Conservation (phyloP, 1,139 yeast genomes). For the Chernovozyma aurita region DNA sequence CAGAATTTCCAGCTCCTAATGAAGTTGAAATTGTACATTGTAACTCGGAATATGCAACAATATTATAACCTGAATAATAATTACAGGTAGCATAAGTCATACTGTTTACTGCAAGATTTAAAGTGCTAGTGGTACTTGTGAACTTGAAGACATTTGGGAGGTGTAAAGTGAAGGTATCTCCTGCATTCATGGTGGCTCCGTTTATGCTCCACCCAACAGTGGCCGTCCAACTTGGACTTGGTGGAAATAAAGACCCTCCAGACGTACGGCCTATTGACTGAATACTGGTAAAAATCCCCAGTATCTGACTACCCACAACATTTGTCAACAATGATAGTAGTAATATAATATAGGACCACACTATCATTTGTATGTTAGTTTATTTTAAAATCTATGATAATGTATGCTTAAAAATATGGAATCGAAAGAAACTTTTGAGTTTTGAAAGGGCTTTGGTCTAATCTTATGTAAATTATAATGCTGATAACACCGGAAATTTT, state of each 20-base stretch:
- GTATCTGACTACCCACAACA: constrained; percentile 1
- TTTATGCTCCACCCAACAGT: constrained; percentile 21
- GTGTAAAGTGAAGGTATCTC: constrained; percentile 28
- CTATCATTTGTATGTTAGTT: too few species aligned
- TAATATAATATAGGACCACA: too few species aligned
- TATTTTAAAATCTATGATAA: too few species aligned
- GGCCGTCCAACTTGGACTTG: constrained; percentile 22
- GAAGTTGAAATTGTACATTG: constrained; percentile 19
- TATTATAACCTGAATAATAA: constrained; percentile 18
- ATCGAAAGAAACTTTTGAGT: too few species aligned
- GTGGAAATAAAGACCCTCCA: constrained; percentile 11
- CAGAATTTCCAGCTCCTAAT: constrained; percentile 12
- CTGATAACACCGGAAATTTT: too few species aligned
- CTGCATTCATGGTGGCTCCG: constrained; percentile 17
- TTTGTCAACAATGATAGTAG: background rate
- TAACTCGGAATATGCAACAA: constrained; percentile 20
- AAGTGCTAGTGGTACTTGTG: constrained; percentile 14
- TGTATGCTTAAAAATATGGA: too few species aligned
- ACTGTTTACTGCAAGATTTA: constrained; percentile 16
- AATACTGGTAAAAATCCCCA: constrained; percentile 17
- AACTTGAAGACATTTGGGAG: constrained; percentile 31
- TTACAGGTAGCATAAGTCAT: constrained; percentile 24
- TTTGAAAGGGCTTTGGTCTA: too few species aligned
- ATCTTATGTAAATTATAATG: too few species aligned
- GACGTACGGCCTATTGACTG: constrained; percentile 12